Evolutionary conservation across 257 asterid species (phyloP).

Genomic region (Marsdenia floribunda): DNA sequence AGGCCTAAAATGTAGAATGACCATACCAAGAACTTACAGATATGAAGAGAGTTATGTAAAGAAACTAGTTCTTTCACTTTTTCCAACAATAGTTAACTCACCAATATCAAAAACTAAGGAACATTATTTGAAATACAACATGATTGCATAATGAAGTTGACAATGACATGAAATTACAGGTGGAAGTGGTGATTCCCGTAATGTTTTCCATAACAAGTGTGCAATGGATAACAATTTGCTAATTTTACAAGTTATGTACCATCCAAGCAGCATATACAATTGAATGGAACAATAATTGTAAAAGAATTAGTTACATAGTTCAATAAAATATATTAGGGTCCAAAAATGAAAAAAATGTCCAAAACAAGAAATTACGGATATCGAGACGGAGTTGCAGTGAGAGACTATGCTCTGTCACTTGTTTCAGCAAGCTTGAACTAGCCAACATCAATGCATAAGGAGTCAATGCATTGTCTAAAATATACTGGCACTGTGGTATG

Average conservation of each 20-base stretch:
- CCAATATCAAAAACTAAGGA: slow-evolving; percentile 93
- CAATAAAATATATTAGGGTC: not conserved
- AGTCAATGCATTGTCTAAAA: slow-evolving; percentile 94
- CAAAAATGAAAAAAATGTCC: slow-evolving; percentile 23
- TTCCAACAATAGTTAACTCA: slow-evolving; percentile 94
- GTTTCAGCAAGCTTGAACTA: slow-evolving; percentile 99
- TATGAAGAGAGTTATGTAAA: slow-evolving; percentile 88
- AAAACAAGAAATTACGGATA: slow-evolving; percentile 67
- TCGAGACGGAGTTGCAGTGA: slow-evolving; percentile 97
- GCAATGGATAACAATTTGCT: not conserved
- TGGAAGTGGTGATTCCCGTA: not conserved
- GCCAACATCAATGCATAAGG: slow-evolving; percentile 99
- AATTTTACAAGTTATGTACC: not conserved
- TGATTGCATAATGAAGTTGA: slow-evolving; percentile 80
- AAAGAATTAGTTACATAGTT: not conserved
- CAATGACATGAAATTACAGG: slow-evolving; percentile 52
- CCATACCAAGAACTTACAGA: slow-evolving; percentile 55
- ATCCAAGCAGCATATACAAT: not conserved
- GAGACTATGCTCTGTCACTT: slow-evolving; percentile 94
- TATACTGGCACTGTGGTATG: slow-evolving; percentile 95
- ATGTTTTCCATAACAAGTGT: not conserved
- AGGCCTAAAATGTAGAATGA: slow-evolving; percentile 20
- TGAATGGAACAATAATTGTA: not conserved
- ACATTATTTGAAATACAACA: slow-evolving; percentile 96
- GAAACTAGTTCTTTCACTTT: slow-evolving; percentile 93